A percentile compares a stretch with the other conserved stretches of the same genome.
Conservation (phyloP, 768 basidiomycete genomes). For the Cystofilobasidium ferigula region DNA sequence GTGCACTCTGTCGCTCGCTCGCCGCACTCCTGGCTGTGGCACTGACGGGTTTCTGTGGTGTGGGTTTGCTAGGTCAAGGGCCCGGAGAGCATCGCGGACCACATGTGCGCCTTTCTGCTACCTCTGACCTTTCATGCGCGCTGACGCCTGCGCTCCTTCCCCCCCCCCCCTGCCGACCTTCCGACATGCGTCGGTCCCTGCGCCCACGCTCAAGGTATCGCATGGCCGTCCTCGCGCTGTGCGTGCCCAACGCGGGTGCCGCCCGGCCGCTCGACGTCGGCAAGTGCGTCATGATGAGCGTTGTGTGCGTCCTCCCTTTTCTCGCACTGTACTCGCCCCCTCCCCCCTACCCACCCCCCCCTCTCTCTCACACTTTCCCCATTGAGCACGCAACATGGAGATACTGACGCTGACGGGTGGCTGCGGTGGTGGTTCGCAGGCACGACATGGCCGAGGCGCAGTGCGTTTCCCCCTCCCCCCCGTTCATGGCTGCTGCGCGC, state of each 20-base stretch:
- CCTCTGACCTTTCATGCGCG: neutral
- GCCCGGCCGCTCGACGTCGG: slow-evolving; percentile 48
- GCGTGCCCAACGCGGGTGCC: slow-evolving; percentile 54
- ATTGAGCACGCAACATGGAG: neutral
- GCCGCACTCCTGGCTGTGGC: neutral
- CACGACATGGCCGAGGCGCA: slow-evolving; percentile 94
- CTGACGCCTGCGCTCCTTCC: neutral
- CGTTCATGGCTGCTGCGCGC: too few relatives aligned
- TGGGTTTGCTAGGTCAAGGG: slow-evolving; percentile 56
- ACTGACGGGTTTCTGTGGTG: neutral
- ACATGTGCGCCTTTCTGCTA: slow-evolving; percentile 5
- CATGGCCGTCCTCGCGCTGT: slow-evolving; percentile 90
- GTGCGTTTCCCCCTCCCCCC: slow-evolving; percentile 37
- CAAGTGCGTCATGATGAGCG: slow-evolving; percentile 34
- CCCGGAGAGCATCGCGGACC: slow-evolving; percentile 44
- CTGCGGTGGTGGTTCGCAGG: slow-evolving; percentile 49
- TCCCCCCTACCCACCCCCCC: too few relatives aligned
- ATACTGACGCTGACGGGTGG: too few relatives aligned
- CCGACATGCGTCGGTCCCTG: too few relatives aligned
- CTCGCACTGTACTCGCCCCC: too few relatives aligned
- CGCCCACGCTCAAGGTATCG: slow-evolving; percentile 59
- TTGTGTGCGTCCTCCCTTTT: neutral
- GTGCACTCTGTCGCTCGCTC: too few relatives aligned
- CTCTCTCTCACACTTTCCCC: too few relatives aligned
- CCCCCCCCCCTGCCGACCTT: too few relatives aligned